Evolutionary conservation across 495 filamentous ascomycete species (phyloP).

Genomic region (Viridothelium virens): DNA sequence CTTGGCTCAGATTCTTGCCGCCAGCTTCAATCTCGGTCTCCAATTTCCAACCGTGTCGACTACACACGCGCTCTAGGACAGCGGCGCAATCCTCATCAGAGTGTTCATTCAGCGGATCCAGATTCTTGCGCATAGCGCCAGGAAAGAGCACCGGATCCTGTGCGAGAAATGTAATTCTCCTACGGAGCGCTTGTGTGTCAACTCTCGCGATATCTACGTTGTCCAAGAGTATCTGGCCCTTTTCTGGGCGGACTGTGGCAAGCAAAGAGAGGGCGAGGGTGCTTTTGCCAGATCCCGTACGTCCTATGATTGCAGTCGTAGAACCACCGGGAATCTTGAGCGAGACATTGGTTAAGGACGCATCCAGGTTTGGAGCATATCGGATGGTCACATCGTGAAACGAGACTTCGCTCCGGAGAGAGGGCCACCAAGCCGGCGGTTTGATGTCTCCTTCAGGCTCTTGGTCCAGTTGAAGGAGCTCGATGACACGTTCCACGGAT

Average conservation of each 20-base stretch:
- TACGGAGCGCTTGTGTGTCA: constrained; percentile 51
- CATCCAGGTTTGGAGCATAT: constrained; percentile 68
- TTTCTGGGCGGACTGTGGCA: constrained; percentile 45
- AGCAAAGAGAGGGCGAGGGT: constrained; percentile 59
- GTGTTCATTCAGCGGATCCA: constrained; percentile 42
- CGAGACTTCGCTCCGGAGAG: constrained; percentile 56
- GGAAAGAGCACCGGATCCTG: constrained; percentile 60
- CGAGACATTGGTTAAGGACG: constrained; percentile 54
- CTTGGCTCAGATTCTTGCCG: constrained; percentile 52
- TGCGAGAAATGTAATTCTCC: constrained; percentile 53
- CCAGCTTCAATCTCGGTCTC: constrained; percentile 50
- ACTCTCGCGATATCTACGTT: constrained; percentile 53
- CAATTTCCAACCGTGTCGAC: constrained; percentile 47
- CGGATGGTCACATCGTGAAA: constrained; percentile 70
- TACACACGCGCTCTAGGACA: constrained; percentile 46
- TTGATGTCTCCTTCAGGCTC: constrained; percentile 56
- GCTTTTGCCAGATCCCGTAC: constrained; percentile 60
- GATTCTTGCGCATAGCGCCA: constrained; percentile 51
- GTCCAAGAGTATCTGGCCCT: constrained; percentile 52
- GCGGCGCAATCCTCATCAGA: constrained; percentile 44
- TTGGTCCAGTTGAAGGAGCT: constrained; percentile 65
- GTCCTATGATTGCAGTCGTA: constrained; percentile 57
- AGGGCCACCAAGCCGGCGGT: constrained; percentile 71
- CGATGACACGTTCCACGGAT: constrained; percentile 74
- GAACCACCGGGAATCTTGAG: constrained; percentile 66